These are phyloP conservation scores for Tulasnella sp. DNA, from an alignment of 768 basidiomycete genomes.

Conservation along the genomic window DNA sequence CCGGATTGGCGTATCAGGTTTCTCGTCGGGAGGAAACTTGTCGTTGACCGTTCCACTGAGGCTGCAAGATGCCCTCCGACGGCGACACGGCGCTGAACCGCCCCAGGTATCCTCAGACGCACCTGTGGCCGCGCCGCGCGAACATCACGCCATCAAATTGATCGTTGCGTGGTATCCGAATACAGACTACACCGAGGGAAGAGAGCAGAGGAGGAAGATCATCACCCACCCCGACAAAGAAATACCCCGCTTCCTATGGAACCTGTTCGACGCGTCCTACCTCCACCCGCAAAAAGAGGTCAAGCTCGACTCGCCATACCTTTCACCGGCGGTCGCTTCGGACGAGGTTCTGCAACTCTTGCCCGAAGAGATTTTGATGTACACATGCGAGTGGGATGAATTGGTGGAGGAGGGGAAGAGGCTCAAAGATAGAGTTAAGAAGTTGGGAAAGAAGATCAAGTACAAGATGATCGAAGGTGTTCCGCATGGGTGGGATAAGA, in stretches of 20 bases:
- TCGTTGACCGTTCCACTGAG: not conserved
- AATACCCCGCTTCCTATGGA: slow-evolving; percentile 62
- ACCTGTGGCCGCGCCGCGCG: slow-evolving; percentile 63
- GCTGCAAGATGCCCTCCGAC: not conserved
- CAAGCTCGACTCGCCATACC: slow-evolving; percentile 60
- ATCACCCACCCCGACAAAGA: slow-evolving; percentile 62
- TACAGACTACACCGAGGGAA: not conserved
- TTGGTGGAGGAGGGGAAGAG: slow-evolving; percentile 66
- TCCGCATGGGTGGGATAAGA: slow-evolving; percentile 41
- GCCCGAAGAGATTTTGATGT: slow-evolving; percentile 64
- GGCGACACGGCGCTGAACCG: slow-evolving; percentile 40
- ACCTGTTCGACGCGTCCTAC: slow-evolving; percentile 70
- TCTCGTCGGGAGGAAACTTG: slow-evolving; percentile 58
- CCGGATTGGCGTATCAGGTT: slow-evolving; percentile 72
- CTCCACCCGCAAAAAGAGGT: slow-evolving; percentile 61
- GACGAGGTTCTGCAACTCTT: slow-evolving; percentile 56
- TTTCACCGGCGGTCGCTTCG: slow-evolving; percentile 72
- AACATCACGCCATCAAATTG: not conserved
- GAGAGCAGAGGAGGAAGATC: slow-evolving; percentile 44
- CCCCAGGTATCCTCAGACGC: slow-evolving; percentile 63
- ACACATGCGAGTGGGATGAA: slow-evolving; percentile 60
- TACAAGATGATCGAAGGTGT: slow-evolving; percentile 62
- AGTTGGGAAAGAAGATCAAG: slow-evolving; percentile 58
- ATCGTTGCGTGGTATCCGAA: slow-evolving; percentile 13
- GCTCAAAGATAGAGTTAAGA: slow-evolving; percentile 61